phyloP scores from a whole-genome alignment of 176 grass and related monocot genomes.

The Poa pratensis region DNA sequence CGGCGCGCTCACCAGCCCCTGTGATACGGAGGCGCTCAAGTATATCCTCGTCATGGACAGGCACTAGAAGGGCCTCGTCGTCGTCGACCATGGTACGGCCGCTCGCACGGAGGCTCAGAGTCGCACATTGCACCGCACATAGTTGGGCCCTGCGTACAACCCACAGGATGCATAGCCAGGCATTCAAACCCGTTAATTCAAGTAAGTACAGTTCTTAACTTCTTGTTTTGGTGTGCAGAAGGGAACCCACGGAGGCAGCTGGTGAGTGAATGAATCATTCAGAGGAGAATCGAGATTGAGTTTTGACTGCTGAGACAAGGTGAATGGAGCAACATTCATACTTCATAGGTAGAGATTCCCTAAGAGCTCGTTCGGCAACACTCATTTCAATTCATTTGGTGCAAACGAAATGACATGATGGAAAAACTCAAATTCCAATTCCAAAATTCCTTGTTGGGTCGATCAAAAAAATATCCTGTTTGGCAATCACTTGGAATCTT shows the following conservation, averaged over 20 bases:
- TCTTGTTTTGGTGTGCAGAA: background rate
- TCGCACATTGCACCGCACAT: background rate
- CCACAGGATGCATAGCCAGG: background rate
- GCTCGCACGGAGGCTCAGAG: too few species aligned
- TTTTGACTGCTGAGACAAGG: background rate
- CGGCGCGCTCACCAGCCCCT: conserved; percentile 65
- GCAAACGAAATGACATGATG: too few species aligned
- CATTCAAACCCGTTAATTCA: background rate
- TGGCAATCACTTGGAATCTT: too few species aligned
- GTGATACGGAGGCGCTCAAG: conserved; percentile 70
- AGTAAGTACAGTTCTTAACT: too few species aligned
- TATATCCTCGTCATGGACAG: conserved; percentile 65
- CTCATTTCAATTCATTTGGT: too few species aligned
- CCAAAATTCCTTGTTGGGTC: too few species aligned
- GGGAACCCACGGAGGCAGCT: conserved; percentile 7
- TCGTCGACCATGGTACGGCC: conserved; percentile 55
- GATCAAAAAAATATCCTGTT: too few species aligned
- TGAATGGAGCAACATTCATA: too few species aligned
- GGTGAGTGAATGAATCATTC: background rate
- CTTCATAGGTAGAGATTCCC: background rate
- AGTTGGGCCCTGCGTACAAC: too few species aligned
- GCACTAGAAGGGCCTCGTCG: conserved; percentile 42
- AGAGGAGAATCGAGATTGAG: too few species aligned
- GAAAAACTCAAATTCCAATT: too few species aligned
- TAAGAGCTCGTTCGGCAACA: too few species aligned